These are phyloP conservation scores for Pyrrhoderma noxium DNA, from an alignment of 1,284 basidiomycete genomes.

Conservation along the genomic window DNA sequence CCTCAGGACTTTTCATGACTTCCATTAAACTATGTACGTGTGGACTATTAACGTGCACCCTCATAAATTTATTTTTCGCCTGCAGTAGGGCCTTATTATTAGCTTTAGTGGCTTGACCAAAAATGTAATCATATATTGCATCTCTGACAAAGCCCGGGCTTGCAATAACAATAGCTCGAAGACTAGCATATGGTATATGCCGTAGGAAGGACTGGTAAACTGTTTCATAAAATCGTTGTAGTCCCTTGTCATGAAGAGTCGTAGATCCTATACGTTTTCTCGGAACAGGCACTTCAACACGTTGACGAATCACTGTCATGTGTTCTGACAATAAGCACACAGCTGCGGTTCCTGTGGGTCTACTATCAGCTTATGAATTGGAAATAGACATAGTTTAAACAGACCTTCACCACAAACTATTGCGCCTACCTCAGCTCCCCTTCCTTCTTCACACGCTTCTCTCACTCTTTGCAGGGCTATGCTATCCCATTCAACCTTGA, in stretches of 20 bases:
- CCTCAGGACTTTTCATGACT: conserved; percentile 90
- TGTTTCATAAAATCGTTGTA: conserved; percentile 75
- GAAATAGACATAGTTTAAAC: background rate
- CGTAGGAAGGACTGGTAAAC: conserved; percentile 86
- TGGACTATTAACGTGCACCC: conserved; percentile 87
- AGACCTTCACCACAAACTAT: conserved; percentile 89
- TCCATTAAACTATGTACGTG: conserved; percentile 96
- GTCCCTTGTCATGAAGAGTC: conserved; percentile 80
- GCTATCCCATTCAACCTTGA: conserved; percentile 90
- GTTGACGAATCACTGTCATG: conserved; percentile 92
- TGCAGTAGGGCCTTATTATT: conserved; percentile 80
- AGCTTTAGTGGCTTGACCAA: conserved; percentile 72
- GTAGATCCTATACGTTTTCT: conserved; percentile 83
- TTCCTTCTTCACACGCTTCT: conserved; percentile 86
- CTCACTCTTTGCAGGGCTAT: conserved; percentile 76
- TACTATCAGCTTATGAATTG: no score
- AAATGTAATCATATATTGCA: conserved; percentile 79
- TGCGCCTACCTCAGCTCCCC: conserved; percentile 94
- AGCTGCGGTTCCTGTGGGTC: conserved; percentile 69
- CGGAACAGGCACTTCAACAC: conserved; percentile 87
- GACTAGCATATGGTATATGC: conserved; percentile 77
- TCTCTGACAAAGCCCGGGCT: conserved; percentile 96
- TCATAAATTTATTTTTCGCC: conserved; percentile 78
- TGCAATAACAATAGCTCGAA: conserved; percentile 92
- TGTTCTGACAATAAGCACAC: conserved; percentile 94